phyloP scores from a whole-genome alignment of 257 asterid species.

The Knoxia roxburghii region DNA sequence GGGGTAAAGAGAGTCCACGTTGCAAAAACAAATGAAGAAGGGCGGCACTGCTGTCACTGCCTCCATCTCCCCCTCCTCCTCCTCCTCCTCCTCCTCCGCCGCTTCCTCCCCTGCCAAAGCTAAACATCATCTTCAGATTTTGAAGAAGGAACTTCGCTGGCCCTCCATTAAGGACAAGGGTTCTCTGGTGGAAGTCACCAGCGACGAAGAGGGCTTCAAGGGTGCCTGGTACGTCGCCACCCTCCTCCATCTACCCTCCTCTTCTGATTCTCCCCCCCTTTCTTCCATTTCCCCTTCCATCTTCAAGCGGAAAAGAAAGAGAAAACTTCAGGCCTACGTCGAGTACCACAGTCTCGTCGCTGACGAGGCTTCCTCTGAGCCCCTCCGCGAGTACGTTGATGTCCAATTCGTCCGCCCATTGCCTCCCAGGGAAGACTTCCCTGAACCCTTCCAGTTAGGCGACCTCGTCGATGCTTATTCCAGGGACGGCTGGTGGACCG shows the following conservation, averaged over 20 bases:
- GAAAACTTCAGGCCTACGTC: constrained; percentile 22
- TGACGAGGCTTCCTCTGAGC: constrained; percentile 29
- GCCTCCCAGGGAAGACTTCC: constrained; percentile 29
- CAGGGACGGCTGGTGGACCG: constrained; percentile 74
- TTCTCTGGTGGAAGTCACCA: constrained; percentile 42
- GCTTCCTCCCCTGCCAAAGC: no score
- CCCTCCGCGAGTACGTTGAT: constrained; percentile 35
- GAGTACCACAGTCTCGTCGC: constrained; percentile 44
- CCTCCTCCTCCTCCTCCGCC: no score
- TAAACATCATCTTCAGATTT: no score
- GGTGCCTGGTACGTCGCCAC: constrained; percentile 47
- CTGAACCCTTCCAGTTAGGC: constrained; percentile 22
- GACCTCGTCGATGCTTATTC: constrained; percentile 60
- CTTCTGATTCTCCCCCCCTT: neutral
- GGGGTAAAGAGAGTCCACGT: no score
- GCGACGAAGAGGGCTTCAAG: constrained; percentile 47
- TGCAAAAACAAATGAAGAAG: no score
- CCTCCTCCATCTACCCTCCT: constrained; percentile 11
- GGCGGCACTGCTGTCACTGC: no score
- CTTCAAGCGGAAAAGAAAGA: neutral
- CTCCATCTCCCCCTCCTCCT: no score
- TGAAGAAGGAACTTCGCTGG: no score
- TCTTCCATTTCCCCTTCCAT: neutral
- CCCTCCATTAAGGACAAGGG: no score
- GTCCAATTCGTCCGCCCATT: constrained; percentile 38